These are phyloP conservation scores for Misopates orontium DNA, from an alignment of 257 asterid genomes.

Conservation along the genomic window DNA sequence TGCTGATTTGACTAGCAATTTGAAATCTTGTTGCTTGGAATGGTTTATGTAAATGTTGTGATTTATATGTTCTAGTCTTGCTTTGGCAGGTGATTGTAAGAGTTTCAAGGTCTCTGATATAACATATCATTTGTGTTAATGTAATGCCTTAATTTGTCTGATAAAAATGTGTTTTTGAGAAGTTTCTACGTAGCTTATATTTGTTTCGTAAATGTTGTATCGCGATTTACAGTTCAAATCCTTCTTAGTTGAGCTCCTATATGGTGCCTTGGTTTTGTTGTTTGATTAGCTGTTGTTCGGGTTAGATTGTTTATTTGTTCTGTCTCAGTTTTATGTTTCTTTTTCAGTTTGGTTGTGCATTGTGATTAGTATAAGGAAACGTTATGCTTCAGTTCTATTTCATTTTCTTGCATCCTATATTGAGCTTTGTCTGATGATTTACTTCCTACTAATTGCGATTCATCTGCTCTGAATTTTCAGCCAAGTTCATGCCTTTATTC, in stretches of 20 bases:
- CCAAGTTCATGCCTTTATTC: not conserved
- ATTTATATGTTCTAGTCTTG: no score
- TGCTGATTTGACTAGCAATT: not conserved
- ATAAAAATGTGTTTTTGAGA: not conserved
- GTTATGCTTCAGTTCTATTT: not conserved
- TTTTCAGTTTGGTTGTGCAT: no score
- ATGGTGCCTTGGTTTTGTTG: not conserved
- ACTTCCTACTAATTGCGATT: not conserved
- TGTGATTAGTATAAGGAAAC: not conserved
- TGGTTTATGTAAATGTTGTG: not conserved
- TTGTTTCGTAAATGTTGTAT: not conserved
- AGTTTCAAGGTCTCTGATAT: no score
- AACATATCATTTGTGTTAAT: no score
- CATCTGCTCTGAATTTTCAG: constrained; percentile 15
- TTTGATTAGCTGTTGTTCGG: no score
- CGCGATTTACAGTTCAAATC: not conserved
- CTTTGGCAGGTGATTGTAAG: no score
- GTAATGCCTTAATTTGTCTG: not conserved
- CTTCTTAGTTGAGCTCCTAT: not conserved
- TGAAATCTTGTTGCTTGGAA: no score
- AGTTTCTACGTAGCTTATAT: not conserved
- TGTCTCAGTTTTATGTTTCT: not conserved
- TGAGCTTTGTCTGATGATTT: not conserved
- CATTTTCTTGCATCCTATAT: not conserved
- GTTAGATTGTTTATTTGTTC: no score